These are phyloP conservation scores for Rossbeevera mucosa DNA, from an alignment of 768 basidiomycete genomes.

Conservation along the genomic window DNA sequence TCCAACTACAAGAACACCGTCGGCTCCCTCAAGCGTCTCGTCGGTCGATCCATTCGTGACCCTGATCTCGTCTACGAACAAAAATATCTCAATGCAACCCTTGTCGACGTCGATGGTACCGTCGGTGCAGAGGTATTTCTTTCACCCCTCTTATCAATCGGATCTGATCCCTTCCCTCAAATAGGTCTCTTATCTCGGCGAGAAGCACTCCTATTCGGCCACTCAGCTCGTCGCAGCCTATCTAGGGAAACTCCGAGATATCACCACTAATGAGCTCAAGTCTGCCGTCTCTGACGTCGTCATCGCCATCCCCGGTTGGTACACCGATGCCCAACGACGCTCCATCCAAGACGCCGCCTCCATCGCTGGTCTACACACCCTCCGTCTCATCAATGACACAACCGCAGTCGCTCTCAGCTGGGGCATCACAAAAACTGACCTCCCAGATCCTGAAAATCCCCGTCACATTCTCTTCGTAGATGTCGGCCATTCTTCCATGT, in stretches of 20 bases:
- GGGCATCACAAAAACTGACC: conserved; percentile 97
- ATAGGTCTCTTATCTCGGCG: conserved; percentile 92
- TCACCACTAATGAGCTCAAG: conserved; percentile 80
- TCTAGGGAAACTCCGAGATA: conserved; percentile 87
- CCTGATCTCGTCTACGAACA: conserved; percentile 83
- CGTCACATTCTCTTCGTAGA: conserved; percentile 92
- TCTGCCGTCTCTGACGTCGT: conserved; percentile 85
- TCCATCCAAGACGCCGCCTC: conserved; percentile 85
- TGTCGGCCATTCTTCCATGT: conserved; percentile 88
- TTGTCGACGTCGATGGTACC: conserved; percentile 79
- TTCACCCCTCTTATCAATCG: conserved; percentile 2
- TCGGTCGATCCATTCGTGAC: conserved; percentile 78
- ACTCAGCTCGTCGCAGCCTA: conserved; percentile 93
- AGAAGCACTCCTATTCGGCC: conserved; percentile 71
- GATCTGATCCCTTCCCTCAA: conserved; percentile 9
- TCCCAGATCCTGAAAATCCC: conserved; percentile 79
- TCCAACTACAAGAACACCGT: conserved; percentile 98
- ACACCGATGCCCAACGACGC: conserved; percentile 88
- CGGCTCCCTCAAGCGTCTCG: conserved; percentile 85
- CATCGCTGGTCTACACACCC: conserved; percentile 85
- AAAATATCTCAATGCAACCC: conserved; percentile 82
- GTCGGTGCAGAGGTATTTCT: conserved; percentile 74
- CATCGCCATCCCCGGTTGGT: conserved; percentile 96
- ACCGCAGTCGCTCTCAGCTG: conserved; percentile 96
- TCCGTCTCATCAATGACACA: conserved; percentile 95